Conservation (phyloP, 1,284 basidiomycete species). For the Boletus semigastroideus region DNA sequence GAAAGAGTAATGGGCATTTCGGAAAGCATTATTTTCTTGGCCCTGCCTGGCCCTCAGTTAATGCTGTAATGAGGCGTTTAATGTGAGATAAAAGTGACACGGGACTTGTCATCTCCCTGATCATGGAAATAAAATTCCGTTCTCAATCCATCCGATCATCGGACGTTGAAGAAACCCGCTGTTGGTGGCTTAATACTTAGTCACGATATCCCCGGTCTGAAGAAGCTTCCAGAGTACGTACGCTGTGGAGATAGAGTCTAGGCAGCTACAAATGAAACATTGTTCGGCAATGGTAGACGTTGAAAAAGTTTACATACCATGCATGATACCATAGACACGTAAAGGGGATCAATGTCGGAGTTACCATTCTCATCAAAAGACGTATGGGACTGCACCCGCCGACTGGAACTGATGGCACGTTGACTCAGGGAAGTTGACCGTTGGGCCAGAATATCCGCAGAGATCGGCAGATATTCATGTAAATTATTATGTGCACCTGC, state of each 20-base stretch:
- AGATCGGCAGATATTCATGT: conserved; percentile 6
- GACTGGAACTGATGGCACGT: conserved; percentile 1
- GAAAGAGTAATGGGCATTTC: conserved; percentile 15
- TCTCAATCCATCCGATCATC: conserved; percentile 22
- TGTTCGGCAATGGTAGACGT: conserved; percentile 1
- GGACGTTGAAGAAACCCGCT: conserved; percentile 16
- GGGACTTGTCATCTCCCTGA: conserved; percentile 5
- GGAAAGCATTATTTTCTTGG: conserved; percentile 5
- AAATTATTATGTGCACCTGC: conserved; percentile 1
- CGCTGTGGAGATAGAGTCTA: conserved; percentile 17
- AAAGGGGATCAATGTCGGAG: conserved; percentile 17
- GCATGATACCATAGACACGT: conserved; percentile 8
- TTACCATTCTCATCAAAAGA: conserved; percentile 7
- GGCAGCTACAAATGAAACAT: conserved; percentile 8
- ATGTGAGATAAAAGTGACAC: conserved; percentile 23
- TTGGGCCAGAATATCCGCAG: conserved; percentile 6
- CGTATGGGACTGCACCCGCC: not conserved
- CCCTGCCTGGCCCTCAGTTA: conserved; percentile 1
- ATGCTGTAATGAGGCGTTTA: conserved; percentile 25
- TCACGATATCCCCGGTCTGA: conserved; percentile 9
- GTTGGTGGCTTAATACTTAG: conserved; percentile 8
- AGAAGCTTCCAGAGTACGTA: conserved; percentile 20
- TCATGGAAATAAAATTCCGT: conserved; percentile 19
- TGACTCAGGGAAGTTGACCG: not conserved
- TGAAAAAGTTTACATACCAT: conserved; percentile 12